Base-by-base conservation (phyloP, 106 monocot genomes). In the Hemerocallis citrina region DNA sequence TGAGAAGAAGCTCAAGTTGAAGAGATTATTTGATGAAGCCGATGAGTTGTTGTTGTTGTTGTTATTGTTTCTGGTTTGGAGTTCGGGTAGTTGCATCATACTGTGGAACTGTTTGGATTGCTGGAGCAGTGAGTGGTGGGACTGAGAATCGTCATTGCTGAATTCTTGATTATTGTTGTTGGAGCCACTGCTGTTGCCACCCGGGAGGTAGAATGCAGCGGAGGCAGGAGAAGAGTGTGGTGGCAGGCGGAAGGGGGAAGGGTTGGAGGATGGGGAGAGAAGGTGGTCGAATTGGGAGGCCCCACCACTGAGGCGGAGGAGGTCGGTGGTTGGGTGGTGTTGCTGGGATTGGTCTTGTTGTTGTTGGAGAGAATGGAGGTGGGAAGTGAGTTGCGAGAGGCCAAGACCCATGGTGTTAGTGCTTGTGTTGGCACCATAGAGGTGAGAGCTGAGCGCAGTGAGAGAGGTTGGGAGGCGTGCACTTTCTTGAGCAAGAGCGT, bases 1-100 rank as follows among this genome's bases (percentile, higher is more conserved):
- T 75, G 80, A 58, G 71, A 75, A 72, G 81, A 76, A 81, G 57
- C 67, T 19, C 6, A 68, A 67, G 44, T 71, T 80, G 71, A 75
- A 80, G 30, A 77, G 28, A n/a, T 52, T 67, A 25, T 50, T 35
- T 4, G 67, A 42, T 9, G 74, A 3, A 0, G 67, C 30, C 7
- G 19, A 2, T 1, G 13, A 25, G 61, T 45, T 56, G 38, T 74
- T 47, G 68, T 19, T 71, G 36, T 49, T 49, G 4, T 22, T 49
- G 19, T 21, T 49, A 20, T 2, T 55, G 10, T 19, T 6, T 17
- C 57, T 67, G 46, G 35, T 36, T 25, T 88, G 82, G 55, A 85
- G 72, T 20, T 85, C 79, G 4, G 83, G 74, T 22, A 79, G 59
- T 0, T 75, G 74, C 61, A 80, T 66, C 7, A 80, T 20, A 10